Base-by-base conservation (phyloP, 176 grass and related monocot genomes). In the Hsuehochloa calcarea region DNA sequence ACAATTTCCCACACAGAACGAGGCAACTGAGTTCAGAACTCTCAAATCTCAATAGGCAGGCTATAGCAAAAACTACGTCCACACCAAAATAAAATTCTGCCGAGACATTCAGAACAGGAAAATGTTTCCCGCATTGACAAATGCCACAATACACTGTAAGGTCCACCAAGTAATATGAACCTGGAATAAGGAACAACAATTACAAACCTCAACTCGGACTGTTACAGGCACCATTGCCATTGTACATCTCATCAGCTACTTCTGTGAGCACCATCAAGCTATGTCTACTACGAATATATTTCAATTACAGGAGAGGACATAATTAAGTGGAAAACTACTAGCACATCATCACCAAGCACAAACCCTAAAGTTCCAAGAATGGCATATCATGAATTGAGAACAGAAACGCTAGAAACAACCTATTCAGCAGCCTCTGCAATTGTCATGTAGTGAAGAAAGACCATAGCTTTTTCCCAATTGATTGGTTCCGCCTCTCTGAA, bases 361-460 rank as follows among this genome's bases (percentile, higher is more conserved):
- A 43, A 65, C 27, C 47, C 90, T 84, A 40, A 55, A 59, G 65
- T 79, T 78, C 81, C 81, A 89, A 84, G 72, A 94, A 92, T 88
- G 80, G 52, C 58, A 73, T 75, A 65, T 82, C 78, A 92, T 64
- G 69, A 94, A 89, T 94, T 63, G 22, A 34, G 87, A 72, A 77
- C 56, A 81, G 66, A 84, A 83, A 88, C 82, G 60, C 87, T 85
- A 85, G 66, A 80, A 86, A 82, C 44, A 84, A 87, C 43, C 74
- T 89, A 89, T 63, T 67, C 72, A 60, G 62, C 22, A 39, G 59
- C 63, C 35, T 82, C 62, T 78, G 70, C 84, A 47, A 49, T 67
- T 62, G 68, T 87, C 83, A 98, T 91, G 93, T 94, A 15, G 96
- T 95, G 80, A 98, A 92, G 89, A 98, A 98, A 82, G 91, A 91